Base-by-base conservation (phyloP, 305 asterid genomes). In the Ajuga reptans region DNA sequence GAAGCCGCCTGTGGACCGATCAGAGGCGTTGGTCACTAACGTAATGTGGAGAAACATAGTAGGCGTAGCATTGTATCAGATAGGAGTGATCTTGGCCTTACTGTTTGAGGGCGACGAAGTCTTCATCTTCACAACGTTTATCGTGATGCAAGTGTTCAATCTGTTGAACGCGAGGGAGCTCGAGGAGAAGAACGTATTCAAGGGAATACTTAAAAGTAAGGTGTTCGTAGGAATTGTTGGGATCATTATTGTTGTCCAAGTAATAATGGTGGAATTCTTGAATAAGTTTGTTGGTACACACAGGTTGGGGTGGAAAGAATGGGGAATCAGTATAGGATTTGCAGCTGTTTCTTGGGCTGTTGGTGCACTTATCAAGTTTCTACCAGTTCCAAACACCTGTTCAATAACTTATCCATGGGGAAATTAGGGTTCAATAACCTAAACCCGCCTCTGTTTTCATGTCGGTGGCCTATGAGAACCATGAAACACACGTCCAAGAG, bases 331-430 rank as follows among this genome's bases (percentile, higher is more conserved):
- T 29, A 24, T 80, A 8, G 89, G 75, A 29, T 41, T 86, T n/a
- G 86, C 84, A 0, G 83, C 81, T 9, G 71, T 68, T 27, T 75
- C 92, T 36, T 86, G 83, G 87, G 87, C 87, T 5, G 77, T 84
- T 60, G 81, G 86, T 12, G 84, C 78, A 80, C 24, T 84, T 42
- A 78, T 80, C 24, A 86, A 84, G 76, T 72, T 56, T 65, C 24
- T 84, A n/a, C 82, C 87, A 37, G 90, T 85, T 21, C 78, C 90
- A n/a, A 79, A 81, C 34, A n/a, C n/a, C n/a, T n/a, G n/a, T n/a
- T n/a, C n/a, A n/a, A n/a, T n/a, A n/a, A n/a, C n/a, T n/a, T n/a
- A n/a, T n/a, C n/a, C n/a, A n/a, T n/a, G n/a, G n/a, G n/a, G n/a
- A n/a, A n/a, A n/a, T n/a, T n/a, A n/a, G n/a, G n/a, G n/a, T n/a